Percentiles rank a stretch among this genome's conserved stretches.
These are phyloP conservation scores for Aspergillus sp. DNA, from an alignment of 2,329 filamentous ascomycete genomes.

Conservation along the genomic window DNA sequence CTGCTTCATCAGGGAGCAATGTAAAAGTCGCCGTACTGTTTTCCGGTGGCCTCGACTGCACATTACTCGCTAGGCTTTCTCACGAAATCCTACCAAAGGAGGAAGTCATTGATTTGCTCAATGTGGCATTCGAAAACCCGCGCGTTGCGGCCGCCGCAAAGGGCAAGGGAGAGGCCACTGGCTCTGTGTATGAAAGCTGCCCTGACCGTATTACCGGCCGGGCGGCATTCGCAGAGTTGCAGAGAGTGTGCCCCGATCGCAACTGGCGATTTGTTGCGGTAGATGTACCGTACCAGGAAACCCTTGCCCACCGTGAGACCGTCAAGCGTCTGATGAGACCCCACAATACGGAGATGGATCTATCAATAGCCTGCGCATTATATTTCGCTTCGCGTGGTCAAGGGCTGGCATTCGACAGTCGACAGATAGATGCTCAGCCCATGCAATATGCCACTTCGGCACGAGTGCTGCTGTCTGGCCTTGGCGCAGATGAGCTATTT, in stretches of 20 bases:
- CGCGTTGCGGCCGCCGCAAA: conserved; percentile 63
- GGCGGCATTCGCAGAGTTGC: conserved; percentile 74
- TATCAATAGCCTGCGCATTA: conserved; percentile 90
- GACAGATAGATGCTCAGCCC: conserved; percentile 16
- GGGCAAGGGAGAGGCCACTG: conserved; percentile 33
- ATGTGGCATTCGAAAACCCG: conserved; percentile 96
- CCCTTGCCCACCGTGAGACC: conserved; percentile 64
- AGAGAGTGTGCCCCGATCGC: conserved; percentile 66
- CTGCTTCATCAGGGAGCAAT: conserved; percentile 23
- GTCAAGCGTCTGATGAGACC: conserved; percentile 81
- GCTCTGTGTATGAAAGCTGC: conserved; percentile 71
- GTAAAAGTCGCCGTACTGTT: conserved; percentile 75
- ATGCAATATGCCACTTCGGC: conserved; percentile 66
- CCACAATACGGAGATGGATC: conserved; percentile 97
- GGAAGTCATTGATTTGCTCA: conserved; percentile 81
- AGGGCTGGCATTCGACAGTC: conserved; percentile 50
- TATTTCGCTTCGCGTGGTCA: conserved; percentile 86
- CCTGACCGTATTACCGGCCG: conserved; percentile 88
- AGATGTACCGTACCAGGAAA: conserved; percentile 79
- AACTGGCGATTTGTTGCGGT: conserved; percentile 79
- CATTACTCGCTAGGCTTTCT: conserved; percentile 75
- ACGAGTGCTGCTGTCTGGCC: conserved; percentile 82
- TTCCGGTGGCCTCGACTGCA: conserved; percentile 92
- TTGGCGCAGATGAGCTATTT: conserved; percentile 95
- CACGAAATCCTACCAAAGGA: conserved; percentile 71